Evolutionary conservation across 1,284 basidiomycete genomes (phyloP).

Genomic region (Melampsora occidentalis): DNA sequence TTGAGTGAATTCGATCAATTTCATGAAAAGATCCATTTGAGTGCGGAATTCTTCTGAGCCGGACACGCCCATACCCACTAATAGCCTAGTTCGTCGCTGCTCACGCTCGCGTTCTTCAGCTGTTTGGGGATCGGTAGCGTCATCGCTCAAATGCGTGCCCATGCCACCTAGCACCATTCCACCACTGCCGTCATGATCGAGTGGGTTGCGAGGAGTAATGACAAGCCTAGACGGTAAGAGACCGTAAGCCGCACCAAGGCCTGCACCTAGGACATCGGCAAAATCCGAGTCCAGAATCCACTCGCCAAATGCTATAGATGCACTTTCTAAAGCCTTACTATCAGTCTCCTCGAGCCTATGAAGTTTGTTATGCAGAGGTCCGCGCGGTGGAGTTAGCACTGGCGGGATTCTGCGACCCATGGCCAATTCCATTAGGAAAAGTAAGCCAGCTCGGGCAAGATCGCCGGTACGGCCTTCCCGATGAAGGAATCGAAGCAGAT

Average conservation of each 20-base stretch:
- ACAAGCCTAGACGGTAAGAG: constrained; percentile 79
- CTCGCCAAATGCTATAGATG: constrained; percentile 77
- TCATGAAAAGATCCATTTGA: constrained; percentile 81
- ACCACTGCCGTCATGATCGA: constrained; percentile 46
- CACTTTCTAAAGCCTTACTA: constrained; percentile 60
- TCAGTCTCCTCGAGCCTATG: constrained; percentile 4
- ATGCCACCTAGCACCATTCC: constrained; percentile 67
- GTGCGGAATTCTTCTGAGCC: constrained; percentile 71
- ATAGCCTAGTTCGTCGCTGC: constrained; percentile 62
- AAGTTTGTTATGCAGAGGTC: constrained; percentile 20
- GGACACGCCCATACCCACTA: constrained; percentile 70
- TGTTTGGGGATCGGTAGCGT: constrained; percentile 52
- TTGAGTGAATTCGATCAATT: constrained; percentile 84
- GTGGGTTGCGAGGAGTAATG: constrained; percentile 44
- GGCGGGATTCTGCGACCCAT: constrained; percentile 63
- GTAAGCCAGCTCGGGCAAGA: constrained; percentile 82
- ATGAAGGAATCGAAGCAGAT: constrained; percentile 90
- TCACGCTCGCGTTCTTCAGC: constrained; percentile 61
- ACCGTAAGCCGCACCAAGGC: constrained; percentile 88
- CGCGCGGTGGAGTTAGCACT: constrained; percentile 45
- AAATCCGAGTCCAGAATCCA: constrained; percentile 95
- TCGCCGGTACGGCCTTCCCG: constrained; percentile 91
- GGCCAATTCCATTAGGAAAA: constrained; percentile 90
- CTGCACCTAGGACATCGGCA: constrained; percentile 90
- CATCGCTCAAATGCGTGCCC: constrained; percentile 55